These are phyloP conservation scores for Neocucurbitaria cava DNA, from an alignment of 2,329 filamentous ascomycete species.

Conservation along the genomic window DNA sequence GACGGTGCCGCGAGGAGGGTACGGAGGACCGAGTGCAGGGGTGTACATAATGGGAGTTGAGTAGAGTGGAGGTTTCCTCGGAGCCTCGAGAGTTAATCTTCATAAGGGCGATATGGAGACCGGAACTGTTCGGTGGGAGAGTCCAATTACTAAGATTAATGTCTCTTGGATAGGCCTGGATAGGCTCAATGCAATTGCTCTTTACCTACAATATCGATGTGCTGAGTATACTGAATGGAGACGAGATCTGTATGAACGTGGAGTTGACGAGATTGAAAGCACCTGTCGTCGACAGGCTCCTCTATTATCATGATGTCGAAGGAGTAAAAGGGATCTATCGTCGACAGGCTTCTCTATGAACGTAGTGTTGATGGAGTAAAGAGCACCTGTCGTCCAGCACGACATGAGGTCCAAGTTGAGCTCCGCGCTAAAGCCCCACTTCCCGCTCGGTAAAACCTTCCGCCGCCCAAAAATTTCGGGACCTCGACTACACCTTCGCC, in stretches of 20 bases:
- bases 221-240: too few relatives aligned
- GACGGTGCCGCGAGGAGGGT: neutral
- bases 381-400: neutral
- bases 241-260: neutral
- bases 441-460: slow-evolving; percentile 22
- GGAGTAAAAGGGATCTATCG: neutral
- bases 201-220: too few relatives aligned
- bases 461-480: slow-evolving; percentile 24
- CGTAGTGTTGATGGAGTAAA: neutral
- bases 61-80: neutral
- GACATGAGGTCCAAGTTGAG: neutral
- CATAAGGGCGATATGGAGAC: neutral
- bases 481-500: neutral
- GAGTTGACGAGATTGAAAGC: neutral
- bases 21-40: neutral
- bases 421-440: slow-evolving; percentile 28
- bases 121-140: too few relatives aligned
- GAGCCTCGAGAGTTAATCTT: neutral
- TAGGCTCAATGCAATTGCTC: neutral
- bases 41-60: neutral
- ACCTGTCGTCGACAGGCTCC: neutral
- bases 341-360: neutral
- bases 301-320: neutral
- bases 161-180: neutral
- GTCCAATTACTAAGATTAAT: too few relatives aligned